These are phyloP conservation scores for Pisolithus microcarpus DNA, from an alignment of 768 basidiomycete genomes.

Conservation along the genomic window DNA sequence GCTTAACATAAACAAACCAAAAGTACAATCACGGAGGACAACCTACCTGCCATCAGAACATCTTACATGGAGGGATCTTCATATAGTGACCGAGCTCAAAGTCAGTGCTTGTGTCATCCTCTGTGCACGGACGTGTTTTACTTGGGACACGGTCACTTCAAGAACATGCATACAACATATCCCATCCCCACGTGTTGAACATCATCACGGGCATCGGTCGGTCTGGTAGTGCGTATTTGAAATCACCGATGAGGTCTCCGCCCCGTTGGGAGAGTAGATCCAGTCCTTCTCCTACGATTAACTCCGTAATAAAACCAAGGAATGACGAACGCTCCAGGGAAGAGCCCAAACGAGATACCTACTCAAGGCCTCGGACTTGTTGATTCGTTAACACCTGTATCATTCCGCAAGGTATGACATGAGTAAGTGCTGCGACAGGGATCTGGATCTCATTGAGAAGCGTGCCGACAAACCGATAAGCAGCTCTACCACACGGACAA, in stretches of 20 bases:
- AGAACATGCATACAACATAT: too few species aligned
- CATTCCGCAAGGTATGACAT: conserved; percentile 49
- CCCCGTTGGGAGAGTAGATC: background rate
- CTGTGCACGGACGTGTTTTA: too few species aligned
- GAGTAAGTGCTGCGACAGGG: conserved; percentile 29
- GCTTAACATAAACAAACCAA: background rate
- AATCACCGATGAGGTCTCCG: background rate
- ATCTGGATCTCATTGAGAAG: background rate
- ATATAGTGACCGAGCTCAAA: too few species aligned
- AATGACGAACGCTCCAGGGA: background rate
- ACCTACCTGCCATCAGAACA: too few species aligned
- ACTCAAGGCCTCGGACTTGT: conserved; percentile 53
- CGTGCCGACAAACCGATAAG: conserved; percentile 26
- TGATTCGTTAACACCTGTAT: conserved; percentile 74
- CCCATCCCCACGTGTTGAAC: too few species aligned
- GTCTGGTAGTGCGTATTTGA: conserved; percentile 16
- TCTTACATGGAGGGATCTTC: too few species aligned
- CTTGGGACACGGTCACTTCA: too few species aligned
- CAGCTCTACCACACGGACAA: conserved; percentile 31
- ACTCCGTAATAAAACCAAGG: conserved; percentile 53
- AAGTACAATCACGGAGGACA: conserved; percentile 23
- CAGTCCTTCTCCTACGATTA: conserved; percentile 41
- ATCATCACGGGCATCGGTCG: too few species aligned
- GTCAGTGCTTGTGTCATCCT: too few species aligned
- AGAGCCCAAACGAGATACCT: background rate